Evolutionary conservation across 2,329 filamentous ascomycete genomes (phyloP), one percentile per base, ranked within the genome.

Genomic region (Cordyceps militaris): DNA sequence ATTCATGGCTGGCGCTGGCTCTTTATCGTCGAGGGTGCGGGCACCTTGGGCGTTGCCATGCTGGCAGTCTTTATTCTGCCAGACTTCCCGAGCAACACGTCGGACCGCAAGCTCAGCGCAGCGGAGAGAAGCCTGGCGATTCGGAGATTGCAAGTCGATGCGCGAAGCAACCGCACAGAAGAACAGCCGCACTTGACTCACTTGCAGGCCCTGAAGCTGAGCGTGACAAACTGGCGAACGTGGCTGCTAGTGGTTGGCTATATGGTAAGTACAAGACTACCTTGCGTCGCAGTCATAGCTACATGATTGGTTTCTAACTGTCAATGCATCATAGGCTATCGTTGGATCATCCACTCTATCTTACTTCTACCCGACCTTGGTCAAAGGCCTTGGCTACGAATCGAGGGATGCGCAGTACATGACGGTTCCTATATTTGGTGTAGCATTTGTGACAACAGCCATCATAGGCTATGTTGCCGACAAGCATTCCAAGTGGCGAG

Each of bases 41-140:
- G 80, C 0, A 89, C 87, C 0, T 75, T 89, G 3, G 2, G 88
- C 1, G 76, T 88, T 7, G 87, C 85, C 1, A 59, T 86, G 7
- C 69, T 75, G 1, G 85, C 81, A 4, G 88, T 85, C 71, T 89
- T 83, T 80, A 77, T 86, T 70, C 85, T 91, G 1, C 81, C 88
- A 63, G 87, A 92, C 66, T 92, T 89, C 66, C 89, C 89, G 0
- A 85, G 88, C 63, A 77, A 85, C 57, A 87, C 87, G 7, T 50
- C 32, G 13, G 14, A 7, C 3, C 80, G 67, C 0, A 91, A 91
- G 67, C 76, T 92, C 6, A 80, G 80, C 0, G 75, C 78, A 2
- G 76, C 77, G 9, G 87, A 92, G 64, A 82, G 86, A 16, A 74
- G 74, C 6, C 80, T 87, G 14, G 86, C 91, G 0, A 71, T 89